These are phyloP conservation scores for Nectriaceae sp. DNA, from an alignment of 2,329 filamentous ascomycete species.

Conservation along the genomic window DNA sequence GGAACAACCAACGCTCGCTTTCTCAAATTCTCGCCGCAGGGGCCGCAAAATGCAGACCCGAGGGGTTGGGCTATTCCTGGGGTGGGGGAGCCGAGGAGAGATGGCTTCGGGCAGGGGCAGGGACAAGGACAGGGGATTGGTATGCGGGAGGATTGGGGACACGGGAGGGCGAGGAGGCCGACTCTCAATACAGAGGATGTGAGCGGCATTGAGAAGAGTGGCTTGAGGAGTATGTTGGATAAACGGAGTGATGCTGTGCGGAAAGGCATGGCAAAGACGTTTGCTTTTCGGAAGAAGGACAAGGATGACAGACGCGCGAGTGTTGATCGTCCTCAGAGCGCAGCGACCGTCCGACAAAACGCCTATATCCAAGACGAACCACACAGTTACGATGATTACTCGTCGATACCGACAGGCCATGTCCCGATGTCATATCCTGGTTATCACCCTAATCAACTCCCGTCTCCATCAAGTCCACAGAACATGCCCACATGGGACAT, in stretches of 20 bases:
- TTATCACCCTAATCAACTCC: conserved; percentile 15
- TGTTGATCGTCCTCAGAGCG: conserved; percentile 20
- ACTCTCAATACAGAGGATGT: conserved; percentile 51
- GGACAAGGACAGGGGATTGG: background rate
- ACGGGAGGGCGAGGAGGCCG: conserved; percentile 44
- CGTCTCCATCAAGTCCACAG: conserved; percentile 21
- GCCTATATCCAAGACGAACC: conserved; percentile 14
- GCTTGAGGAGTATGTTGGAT: conserved; percentile 53
- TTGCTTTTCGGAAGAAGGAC: conserved; percentile 52
- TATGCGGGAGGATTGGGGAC: conserved; percentile 42
- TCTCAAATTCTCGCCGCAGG: conserved; percentile 42
- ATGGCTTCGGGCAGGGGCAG: conserved; percentile 25
- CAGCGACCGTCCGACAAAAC: conserved; percentile 21
- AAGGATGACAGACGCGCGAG: conserved; percentile 34
- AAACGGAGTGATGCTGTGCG: conserved; percentile 58
- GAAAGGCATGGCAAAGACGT: conserved; percentile 54
- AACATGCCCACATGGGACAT: conserved; percentile 11
- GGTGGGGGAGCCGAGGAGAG: conserved; percentile 18
- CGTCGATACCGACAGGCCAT: conserved; percentile 12
- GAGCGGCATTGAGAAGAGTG: conserved; percentile 57
- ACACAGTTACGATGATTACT: conserved; percentile 12
- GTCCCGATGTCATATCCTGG: conserved; percentile 14
- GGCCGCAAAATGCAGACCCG: conserved; percentile 5
- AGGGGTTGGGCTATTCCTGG: conserved; percentile 6
- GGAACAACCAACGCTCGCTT: conserved; percentile 46